Evolutionary conservation across 495 filamentous ascomycete genomes (phyloP), one percentile per base, ranked within the genome.

Genomic region (Penicillium angulare): DNA sequence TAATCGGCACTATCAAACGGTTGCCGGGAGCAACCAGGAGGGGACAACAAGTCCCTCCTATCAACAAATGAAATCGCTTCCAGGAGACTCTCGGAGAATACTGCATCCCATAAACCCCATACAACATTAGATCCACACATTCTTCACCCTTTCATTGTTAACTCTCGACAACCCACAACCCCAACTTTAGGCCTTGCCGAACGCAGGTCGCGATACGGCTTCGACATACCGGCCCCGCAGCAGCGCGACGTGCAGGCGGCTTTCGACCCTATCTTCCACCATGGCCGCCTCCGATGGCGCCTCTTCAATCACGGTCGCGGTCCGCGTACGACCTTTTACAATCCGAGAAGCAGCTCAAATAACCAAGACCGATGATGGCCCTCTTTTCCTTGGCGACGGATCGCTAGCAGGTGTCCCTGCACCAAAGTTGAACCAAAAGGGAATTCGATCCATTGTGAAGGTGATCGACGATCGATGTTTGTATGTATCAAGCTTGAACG

Each of bases 401-500:
- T 96, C 91, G 7, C 75, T 99, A 49, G 92, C 95, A 5, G 86
- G 80, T 42, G 86, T 81, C 20, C 91, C 91, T 20, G 64, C 77
- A 8, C 92, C 91, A 17, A 93, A 92, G 64, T 81, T 96, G 16
- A 82, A 85, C 58, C 82, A 87, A 56, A 93, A 92, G 56, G 95
- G 93, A 2, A 80, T 99, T 21, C 79, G 92, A 43, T 84, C 89
- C 0, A 89, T 99, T 50, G 87, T 99, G 64, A 97, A 96, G 73
- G 91, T 97, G 2, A 82, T 99, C 43, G 93, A 99, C 64, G 92
- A 97, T 64, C 86, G 86, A 61, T 96, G 95, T 76, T 72, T 99
- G 92, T 98, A 79, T 58, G 90, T 81, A 35, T 39, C 20, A 13
- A 23, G 15, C 7, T 15, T 24, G 3, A 24, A 7, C 4, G 15